phyloP scores from a whole-genome alignment of 768 basidiomycete species.

The Amanita brunnescens region DNA sequence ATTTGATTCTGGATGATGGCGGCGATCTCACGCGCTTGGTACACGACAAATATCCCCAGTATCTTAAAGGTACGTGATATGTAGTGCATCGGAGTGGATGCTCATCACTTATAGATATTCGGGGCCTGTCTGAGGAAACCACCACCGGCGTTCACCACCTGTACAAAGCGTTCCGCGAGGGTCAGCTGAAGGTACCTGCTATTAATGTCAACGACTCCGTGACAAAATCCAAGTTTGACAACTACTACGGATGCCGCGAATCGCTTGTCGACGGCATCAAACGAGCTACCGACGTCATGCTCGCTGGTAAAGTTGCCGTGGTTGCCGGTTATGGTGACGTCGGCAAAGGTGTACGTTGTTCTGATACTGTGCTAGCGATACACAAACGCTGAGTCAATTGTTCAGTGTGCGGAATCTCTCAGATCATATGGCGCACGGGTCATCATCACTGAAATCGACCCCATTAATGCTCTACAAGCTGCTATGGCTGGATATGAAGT shows the following conservation, averaged over 20 bases:
- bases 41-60: conserved; percentile 94
- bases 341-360: conserved; percentile 85
- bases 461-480: conserved; percentile 99
- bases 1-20: conserved; percentile 99
- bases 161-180: conserved; percentile 96
- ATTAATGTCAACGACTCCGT: conserved; percentile 99
- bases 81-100: background rate
- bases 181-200: conserved; percentile 92
- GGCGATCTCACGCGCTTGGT: conserved; percentile 93
- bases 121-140: conserved; percentile 97
- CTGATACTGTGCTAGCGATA: background rate
- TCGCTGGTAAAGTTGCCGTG: conserved; percentile 98
- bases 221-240: conserved; percentile 99
- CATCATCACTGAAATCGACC: conserved; percentile 95
- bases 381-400: background rate
- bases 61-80: conserved; percentile 49
- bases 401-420: conserved; percentile 91
- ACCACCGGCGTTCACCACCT: conserved; percentile 99
- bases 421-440: conserved; percentile 97
- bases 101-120: conserved; percentile 48
- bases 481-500: conserved; percentile 99
- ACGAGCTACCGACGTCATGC: conserved; percentile 99
- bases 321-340: conserved; percentile 99
- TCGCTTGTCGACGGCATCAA: conserved; percentile 99
- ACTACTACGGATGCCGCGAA: conserved; percentile 98